Base-by-base conservation (phyloP, 2,329 filamentous ascomycete genomes). In the Boeremia exigua region DNA sequence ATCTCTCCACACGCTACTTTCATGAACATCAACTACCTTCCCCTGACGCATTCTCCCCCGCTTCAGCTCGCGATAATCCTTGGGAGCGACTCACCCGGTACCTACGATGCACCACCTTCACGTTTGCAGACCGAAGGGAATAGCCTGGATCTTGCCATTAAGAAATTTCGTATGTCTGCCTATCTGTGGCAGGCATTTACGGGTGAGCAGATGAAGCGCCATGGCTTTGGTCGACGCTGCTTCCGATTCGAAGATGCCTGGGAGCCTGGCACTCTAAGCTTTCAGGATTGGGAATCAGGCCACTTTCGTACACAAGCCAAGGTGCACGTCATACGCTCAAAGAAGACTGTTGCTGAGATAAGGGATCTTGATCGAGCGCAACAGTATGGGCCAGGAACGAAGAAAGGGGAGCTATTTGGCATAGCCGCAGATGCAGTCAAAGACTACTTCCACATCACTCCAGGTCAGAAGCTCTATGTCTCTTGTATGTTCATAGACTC, bases 141-240 rank as follows among this genome's bases (percentile, higher is more conserved):
- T 74, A 84, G 84, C 1, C 72, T 98, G 32, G 88, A 93, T 10
- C 86, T 86, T 7, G 95, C 95, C 0, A 83, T 96, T 47, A 86
- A 86, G 68, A 99, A 99, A 73, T 97, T 95, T 73, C 86, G 93
- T 60, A 97, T 96, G 90, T 89, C 92, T 15, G 94, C 92, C 23
- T 97, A 98, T 72, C 81, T 98, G 12, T 98, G 95, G 93, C 95
- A 99, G 74, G 92, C 93, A 7, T 98, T 96, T 69, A 98, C 94
- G 0, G 92, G 91, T 6, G 95, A 99, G 74, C 93, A 98, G 73
- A 98, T 98, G 94, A 89, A 86, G 74, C 88, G 92, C 60, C 90
- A 96, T 72, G 90, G 89, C 58, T 86, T 98, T 63, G 92, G 93
- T 9, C 85, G 94, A 55, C 87, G 94, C 54, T 88, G 86, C 48